Percentiles rank a stretch among this genome's conserved stretches.
Conservation (phyloP, 1,284 basidiomycete species). For the Coniferiporia sulphurascens region DNA sequence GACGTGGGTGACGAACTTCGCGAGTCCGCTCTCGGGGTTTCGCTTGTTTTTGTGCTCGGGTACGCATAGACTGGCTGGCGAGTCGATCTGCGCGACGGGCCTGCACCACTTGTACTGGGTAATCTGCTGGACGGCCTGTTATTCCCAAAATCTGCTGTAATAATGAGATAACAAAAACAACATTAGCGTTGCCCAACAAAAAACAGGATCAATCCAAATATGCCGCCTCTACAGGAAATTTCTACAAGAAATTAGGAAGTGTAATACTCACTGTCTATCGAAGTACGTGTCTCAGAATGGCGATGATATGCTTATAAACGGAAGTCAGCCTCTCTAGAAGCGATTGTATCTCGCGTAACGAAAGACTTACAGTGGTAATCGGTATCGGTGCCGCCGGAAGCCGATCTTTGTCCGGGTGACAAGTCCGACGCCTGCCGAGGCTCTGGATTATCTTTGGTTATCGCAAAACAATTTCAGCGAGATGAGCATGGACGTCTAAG, state of each 20-base stretch:
- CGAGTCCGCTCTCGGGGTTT: neutral
- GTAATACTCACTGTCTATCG: neutral
- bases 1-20: constrained; percentile 5
- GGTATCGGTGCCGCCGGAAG: neutral
- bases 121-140: neutral
- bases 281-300: neutral
- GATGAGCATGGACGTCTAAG: neutral
- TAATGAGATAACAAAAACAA: neutral
- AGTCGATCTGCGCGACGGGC: neutral
- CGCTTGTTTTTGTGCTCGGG: neutral
- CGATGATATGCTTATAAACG: neutral
- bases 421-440: neutral
- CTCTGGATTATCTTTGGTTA: neutral
- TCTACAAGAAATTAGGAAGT: neutral
- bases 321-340: neutral
- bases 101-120: neutral
- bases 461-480: neutral
- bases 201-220: neutral
- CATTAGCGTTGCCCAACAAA: neutral
- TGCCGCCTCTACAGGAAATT: neutral
- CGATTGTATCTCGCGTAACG: neutral
- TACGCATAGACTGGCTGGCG: neutral
- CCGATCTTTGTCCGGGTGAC: neutral
- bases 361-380: neutral
- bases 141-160: neutral